Evolutionary conservation across 129 eudicot genomes (phyloP), one percentile per base, ranked within the genome.

Genomic region (Chrysanthemum seticuspe): DNA sequence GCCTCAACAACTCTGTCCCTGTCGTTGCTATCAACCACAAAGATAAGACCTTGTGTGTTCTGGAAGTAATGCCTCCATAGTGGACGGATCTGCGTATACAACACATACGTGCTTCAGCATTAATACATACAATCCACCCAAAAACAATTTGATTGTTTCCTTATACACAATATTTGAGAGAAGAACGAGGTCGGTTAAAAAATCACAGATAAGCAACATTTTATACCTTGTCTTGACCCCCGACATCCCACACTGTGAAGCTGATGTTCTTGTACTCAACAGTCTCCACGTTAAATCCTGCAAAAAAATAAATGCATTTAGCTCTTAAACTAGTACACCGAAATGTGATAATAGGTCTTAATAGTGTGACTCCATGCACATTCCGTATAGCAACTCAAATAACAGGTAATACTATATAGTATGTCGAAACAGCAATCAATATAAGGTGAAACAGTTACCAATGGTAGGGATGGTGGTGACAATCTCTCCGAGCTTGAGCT

Each of bases 231-330:
- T 94, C 99, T 80, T 94, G 99, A 82, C 99, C 99, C 62, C 99
- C 99, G 10, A 94, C 99, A 86, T 94, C 99, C 99, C 99, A 94
- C 63, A 94, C 99, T 25, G 99, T 94, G 89, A 94, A 94, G 88
- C 99, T 94, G 74, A 94, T 94, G 84, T 94, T 94, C 71, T 94
- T 94, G 87, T 94, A 94, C 67, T 94, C 99, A 36, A 94, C 99
- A 73, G 99, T 94, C 85, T 94, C 99, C 67, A 94, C 99, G 72
- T 94, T 94, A 63, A 94, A 94, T 10, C 99, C 99, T 94, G 84
- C 73, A 84, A 45, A 67, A 18, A 7, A 23, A 9, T 7, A 70
- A 19, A 58, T 31, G 61, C 9, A 60, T 34, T 15, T 45, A 66
- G 62, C 47, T 72, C 5, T 44, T 54, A 56, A 53, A 73, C 34